Base-by-base conservation (phyloP, 2,329 filamentous ascomycete genomes). In the Dactylellina parvicollis region DNA sequence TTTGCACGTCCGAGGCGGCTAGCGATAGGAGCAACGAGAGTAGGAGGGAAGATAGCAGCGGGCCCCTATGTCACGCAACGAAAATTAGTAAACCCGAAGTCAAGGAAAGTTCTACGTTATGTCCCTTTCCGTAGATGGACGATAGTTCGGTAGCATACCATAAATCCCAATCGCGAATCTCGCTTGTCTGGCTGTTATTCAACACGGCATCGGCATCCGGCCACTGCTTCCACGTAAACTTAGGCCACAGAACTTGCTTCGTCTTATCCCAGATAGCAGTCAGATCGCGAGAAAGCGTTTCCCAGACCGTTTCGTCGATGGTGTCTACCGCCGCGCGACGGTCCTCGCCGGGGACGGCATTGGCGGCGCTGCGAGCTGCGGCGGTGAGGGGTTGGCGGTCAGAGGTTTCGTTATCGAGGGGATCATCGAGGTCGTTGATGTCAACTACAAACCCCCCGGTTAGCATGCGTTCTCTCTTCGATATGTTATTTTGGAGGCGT, bases 191-290 rank as follows among this genome's bases (percentile, higher is more conserved):
- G 38, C 18, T 62, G 75, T 64, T 86, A 85, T 79, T 89, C 86
- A 71, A 90, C 62, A 90, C 85, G 34, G 85, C 84, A 80, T 89
- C 87, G 72, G 88, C 87, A 80, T 89, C 87, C 30, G 88, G 88
- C 88, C 88, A 90, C 78, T 87, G 83, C 34, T 86, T 87, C 22
- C 99, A 89, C 52, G 99, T 86, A 83, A 98, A 98, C 79, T 93
- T 93, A 16, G 95, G 95, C 82, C 92, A 99, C 73, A 99, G 87
- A 38, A 99, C 95, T 84, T 97, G 94, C 81, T 91, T 89, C 89
- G 99, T 92, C 85, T 99, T 99, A 82, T 92, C 91, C 94, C 95
- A 98, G 34, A 98, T 92, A 24, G 92, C 95, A 5, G 94, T 82
- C 76, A 99, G 83, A 81, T 99, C 95, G 77, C 95, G 90, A 57